Conservation (phyloP, 371 early-diverging fungal genomes). For the Aphelidium insulamus region DNA sequence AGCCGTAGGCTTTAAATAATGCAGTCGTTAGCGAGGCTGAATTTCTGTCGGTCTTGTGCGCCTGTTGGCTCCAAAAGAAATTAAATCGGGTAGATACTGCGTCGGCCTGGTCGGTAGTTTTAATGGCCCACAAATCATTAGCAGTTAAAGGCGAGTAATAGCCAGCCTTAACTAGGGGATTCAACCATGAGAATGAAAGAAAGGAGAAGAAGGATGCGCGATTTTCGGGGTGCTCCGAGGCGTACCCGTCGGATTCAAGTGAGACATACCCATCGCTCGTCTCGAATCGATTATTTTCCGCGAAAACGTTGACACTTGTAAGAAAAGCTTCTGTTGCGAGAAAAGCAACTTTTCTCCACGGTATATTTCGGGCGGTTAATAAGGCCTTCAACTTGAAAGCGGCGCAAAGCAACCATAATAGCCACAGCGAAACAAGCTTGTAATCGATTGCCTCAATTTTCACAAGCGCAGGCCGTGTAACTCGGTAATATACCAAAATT, state of each 20-base stretch:
- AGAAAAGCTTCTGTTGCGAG: neutral
- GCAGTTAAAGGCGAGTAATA: constrained; percentile 40
- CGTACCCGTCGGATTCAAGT: neutral
- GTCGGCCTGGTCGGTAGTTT: constrained; percentile 31
- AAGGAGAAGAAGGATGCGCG: constrained; percentile 63
- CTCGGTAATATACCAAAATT: too few relatives aligned
- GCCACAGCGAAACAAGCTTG: too few relatives aligned
- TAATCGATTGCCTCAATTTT: too few relatives aligned
- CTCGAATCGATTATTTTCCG: neutral
- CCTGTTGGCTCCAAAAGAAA: constrained; percentile 37
- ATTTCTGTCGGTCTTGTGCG: constrained; percentile 10
- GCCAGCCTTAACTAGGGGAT: constrained; percentile 60
- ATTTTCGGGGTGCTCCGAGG: constrained; percentile 30
- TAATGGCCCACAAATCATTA: constrained; percentile 47
- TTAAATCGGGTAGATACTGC: constrained; percentile 37
- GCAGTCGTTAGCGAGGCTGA: constrained; percentile 47
- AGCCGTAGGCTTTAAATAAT: constrained; percentile 33
- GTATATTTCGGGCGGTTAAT: neutral
- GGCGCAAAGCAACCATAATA: too few relatives aligned
- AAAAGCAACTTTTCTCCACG: neutral
- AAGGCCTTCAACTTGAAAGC: too few relatives aligned
- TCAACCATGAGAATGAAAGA: constrained; percentile 78
- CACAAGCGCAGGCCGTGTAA: too few relatives aligned
- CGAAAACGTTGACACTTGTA: neutral
- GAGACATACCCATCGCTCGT: neutral